These are phyloP conservation scores for Pythium vanterpoolii DNA, from an alignment of 352 stramenopile genomes.

Conservation along the genomic window DNA sequence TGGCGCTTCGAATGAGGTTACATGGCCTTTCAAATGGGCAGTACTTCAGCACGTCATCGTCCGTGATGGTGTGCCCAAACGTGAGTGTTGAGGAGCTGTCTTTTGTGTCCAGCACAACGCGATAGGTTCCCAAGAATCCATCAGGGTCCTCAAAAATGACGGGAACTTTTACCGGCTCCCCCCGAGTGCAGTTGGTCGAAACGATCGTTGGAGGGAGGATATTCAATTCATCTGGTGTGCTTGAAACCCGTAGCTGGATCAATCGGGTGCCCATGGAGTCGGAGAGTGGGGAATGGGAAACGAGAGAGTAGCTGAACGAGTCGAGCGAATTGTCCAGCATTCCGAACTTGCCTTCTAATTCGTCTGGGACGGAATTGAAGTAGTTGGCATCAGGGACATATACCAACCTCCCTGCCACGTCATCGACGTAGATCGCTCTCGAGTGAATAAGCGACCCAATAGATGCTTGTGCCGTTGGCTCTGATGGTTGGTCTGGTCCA, in stretches of 20 bases:
- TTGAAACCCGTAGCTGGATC: slow-evolving; percentile 52
- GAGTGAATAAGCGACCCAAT: not conserved
- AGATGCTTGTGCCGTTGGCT: not conserved
- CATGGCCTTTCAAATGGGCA: slow-evolving; percentile 54
- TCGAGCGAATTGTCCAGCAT: not conserved
- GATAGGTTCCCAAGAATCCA: slow-evolving; percentile 35
- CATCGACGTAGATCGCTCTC: not conserved
- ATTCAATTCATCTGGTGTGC: slow-evolving; percentile 37
- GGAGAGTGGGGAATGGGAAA: not conserved
- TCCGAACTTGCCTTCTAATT: not conserved
- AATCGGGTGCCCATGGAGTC: not conserved
- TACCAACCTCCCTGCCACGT: slow-evolving; percentile 13
- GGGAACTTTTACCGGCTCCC: slow-evolving; percentile 27
- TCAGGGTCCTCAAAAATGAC: slow-evolving; percentile 61
- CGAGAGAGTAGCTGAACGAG: slow-evolving; percentile 1
- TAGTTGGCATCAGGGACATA: slow-evolving; percentile 20
- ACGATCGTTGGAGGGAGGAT: slow-evolving; percentile 47
- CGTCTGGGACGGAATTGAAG: slow-evolving; percentile 9
- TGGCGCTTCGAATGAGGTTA: slow-evolving; percentile 31
- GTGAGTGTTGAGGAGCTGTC: slow-evolving; percentile 35
- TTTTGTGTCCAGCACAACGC: slow-evolving; percentile 39
- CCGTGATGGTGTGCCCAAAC: slow-evolving; percentile 38
- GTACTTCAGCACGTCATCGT: slow-evolving; percentile 50
- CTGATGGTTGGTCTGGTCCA: not conserved
- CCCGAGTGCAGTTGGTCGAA: slow-evolving; percentile 21